A percentile compares a stretch with the other conserved stretches of the same genome.
Evolutionary conservation across 2,329 filamentous ascomycete genomes (phyloP).

Genomic region (Aulographum hederae): DNA sequence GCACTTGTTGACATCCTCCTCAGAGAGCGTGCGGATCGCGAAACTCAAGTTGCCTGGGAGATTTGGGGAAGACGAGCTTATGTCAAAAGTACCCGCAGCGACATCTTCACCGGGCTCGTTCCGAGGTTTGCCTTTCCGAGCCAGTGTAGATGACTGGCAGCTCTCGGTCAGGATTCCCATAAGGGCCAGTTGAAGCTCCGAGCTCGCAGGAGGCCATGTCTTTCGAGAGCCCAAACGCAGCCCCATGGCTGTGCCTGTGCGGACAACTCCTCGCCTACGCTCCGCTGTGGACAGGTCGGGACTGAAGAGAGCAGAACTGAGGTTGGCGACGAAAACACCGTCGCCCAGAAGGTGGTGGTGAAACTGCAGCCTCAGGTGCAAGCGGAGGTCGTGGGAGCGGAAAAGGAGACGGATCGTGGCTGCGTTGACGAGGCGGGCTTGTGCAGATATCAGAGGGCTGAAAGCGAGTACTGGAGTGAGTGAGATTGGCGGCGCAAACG

Average conservation of each 20-base stretch:
- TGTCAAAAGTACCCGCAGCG: background rate
- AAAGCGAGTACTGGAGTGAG: conserved; percentile 52
- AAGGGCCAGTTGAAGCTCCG: conserved; percentile 73
- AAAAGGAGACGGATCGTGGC: conserved; percentile 66
- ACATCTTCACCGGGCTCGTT: background rate
- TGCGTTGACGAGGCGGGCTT: conserved; percentile 59
- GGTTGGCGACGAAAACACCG: conserved; percentile 60
- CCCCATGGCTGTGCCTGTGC: conserved; percentile 57
- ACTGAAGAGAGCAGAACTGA: conserved; percentile 73
- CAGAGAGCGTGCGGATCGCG: conserved; percentile 61
- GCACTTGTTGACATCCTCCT: conserved; percentile 64
- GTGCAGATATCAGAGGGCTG: conserved; percentile 51
- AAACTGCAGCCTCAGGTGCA: conserved; percentile 57
- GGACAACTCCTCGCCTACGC: conserved; percentile 47
- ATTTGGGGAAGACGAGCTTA: conserved; percentile 8
- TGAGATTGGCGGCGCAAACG: conserved; percentile 34
- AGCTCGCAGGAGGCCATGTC: conserved; percentile 85
- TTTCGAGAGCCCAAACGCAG: conserved; percentile 64
- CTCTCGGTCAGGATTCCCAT: conserved; percentile 72
- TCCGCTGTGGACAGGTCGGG: conserved; percentile 67
- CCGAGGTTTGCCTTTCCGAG: conserved; percentile 5
- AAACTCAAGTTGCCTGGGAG: conserved; percentile 39
- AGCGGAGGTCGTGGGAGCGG: conserved; percentile 47
- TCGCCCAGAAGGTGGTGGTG: conserved; percentile 74
- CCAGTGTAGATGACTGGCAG: conserved; percentile 28